These are phyloP conservation scores for Periconia sp. DNA, from an alignment of 2,329 filamentous ascomycete species.

Conservation along the genomic window DNA sequence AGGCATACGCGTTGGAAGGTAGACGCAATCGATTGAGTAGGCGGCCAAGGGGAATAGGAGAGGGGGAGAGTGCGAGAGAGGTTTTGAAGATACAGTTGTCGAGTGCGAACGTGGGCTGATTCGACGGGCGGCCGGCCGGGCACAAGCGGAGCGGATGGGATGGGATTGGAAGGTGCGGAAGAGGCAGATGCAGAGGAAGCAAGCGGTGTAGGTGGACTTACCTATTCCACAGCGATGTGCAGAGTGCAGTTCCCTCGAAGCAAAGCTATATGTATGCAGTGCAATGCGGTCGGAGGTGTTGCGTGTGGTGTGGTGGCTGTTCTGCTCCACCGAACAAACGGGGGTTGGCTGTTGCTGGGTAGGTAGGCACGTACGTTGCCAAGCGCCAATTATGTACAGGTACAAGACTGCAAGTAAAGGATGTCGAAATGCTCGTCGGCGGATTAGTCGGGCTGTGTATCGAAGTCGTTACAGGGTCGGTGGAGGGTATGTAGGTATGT, in stretches of 20 bases:
- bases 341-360: background rate
- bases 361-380: constrained; percentile 1
- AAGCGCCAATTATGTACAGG: constrained; percentile 1
- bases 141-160: constrained; percentile 28
- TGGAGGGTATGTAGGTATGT: too few relatives aligned
- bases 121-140: constrained; percentile 25
- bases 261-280: too few relatives aligned
- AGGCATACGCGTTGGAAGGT: too few relatives aligned
- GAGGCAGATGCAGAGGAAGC: constrained; percentile 14
- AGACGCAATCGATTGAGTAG: background rate
- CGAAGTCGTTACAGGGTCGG: too few relatives aligned
- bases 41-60: background rate
- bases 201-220: constrained; percentile 16
- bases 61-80: constrained; percentile 6
- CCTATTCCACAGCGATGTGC: background rate
- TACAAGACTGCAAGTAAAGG: too few relatives aligned
- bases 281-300: too few relatives aligned
- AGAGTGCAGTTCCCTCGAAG: too few relatives aligned
- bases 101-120: constrained; percentile 12
- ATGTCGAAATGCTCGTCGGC: too few relatives aligned
- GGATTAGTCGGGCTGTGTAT: too few relatives aligned
- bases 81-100: constrained; percentile 8
- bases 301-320: too few relatives aligned
- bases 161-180: constrained; percentile 28
- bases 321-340: too few relatives aligned